Conservation (phyloP, 257 asterid genomes). For the Cordia subcordata region DNA sequence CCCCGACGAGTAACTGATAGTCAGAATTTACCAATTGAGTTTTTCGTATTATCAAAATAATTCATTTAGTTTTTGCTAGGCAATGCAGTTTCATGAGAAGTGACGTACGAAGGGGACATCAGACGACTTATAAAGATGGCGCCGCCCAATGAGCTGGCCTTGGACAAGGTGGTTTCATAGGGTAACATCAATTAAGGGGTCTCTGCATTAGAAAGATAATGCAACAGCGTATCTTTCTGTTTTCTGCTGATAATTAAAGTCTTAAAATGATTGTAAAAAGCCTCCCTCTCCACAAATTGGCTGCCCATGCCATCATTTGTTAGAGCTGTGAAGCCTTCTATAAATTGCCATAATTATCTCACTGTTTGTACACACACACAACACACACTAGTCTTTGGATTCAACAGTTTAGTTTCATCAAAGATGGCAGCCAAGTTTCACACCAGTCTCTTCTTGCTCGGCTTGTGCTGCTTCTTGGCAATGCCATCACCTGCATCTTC, state of each 20-base stretch:
- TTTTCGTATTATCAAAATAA: too few species aligned
- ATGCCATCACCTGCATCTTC: not conserved
- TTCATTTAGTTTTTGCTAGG: too few species aligned
- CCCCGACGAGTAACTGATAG: too few species aligned
- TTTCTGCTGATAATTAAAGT: not conserved
- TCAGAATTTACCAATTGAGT: too few species aligned
- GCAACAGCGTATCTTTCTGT: slow-evolving; percentile 6
- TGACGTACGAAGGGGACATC: slow-evolving; percentile 2
- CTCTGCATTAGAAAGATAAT: not conserved
- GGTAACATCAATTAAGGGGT: slow-evolving; percentile 8
- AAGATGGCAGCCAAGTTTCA: not conserved
- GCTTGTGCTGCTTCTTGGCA: not conserved
- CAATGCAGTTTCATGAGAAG: not conserved
- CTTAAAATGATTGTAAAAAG: slow-evolving; percentile 1
- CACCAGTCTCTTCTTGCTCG: not conserved
- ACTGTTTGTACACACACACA: too few species aligned
- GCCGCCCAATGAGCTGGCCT: slow-evolving; percentile 15
- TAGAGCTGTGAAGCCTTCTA: not conserved
- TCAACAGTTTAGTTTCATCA: too few species aligned
- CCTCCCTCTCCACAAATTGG: slow-evolving; percentile 17
- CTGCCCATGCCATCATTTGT: slow-evolving; percentile 22
- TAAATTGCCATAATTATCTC: slow-evolving; percentile 8
- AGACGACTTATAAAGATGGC: not conserved
- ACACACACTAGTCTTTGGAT: too few species aligned
- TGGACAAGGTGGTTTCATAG: too few species aligned